phyloP scores from a whole-genome alignment of 371 early-diverging fungal genomes.

The Mortierella sp. region DNA sequence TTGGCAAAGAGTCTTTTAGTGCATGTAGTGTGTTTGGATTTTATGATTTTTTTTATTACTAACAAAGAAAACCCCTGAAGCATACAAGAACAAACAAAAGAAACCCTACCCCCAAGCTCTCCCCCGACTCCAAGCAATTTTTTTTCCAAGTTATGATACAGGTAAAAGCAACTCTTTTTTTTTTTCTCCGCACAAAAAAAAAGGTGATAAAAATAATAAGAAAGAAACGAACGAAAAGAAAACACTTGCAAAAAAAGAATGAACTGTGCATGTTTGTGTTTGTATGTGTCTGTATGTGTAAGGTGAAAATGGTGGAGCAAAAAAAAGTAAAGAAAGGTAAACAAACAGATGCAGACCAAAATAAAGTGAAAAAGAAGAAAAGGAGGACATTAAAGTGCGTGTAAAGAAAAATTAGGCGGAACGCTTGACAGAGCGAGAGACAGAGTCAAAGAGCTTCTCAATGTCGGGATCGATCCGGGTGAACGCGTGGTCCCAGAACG shows the following conservation, averaged over 20 bases:
- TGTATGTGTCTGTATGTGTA: background rate
- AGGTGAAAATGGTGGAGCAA: constrained; percentile 3
- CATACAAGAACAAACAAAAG: constrained; percentile 9
- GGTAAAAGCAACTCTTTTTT: background rate
- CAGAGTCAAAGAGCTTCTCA: constrained; percentile 80
- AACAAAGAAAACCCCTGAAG: constrained; percentile 1
- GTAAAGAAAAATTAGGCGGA: constrained; percentile 28
- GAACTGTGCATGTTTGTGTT: background rate
- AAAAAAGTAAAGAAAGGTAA: background rate
- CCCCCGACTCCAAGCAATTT: constrained; percentile 2
- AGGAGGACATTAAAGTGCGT: too few species aligned
- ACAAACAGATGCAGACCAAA: background rate
- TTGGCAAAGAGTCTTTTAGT: too few species aligned
- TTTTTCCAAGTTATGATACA: constrained; percentile 1
- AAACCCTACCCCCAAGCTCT: background rate
- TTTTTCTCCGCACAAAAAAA: background rate
- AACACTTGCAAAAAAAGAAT: background rate
- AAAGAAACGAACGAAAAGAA: background rate
- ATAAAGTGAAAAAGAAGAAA: background rate
- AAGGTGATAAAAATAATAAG: background rate
- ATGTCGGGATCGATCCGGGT: constrained; percentile 82
- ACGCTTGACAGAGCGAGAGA: constrained; percentile 66
- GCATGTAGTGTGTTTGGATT: background rate
- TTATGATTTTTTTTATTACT: background rate
- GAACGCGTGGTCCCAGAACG: constrained; percentile 89